These are phyloP conservation scores for Nitzschia sp. DNA, from an alignment of 108 stramenopile species.

Conservation along the genomic window DNA sequence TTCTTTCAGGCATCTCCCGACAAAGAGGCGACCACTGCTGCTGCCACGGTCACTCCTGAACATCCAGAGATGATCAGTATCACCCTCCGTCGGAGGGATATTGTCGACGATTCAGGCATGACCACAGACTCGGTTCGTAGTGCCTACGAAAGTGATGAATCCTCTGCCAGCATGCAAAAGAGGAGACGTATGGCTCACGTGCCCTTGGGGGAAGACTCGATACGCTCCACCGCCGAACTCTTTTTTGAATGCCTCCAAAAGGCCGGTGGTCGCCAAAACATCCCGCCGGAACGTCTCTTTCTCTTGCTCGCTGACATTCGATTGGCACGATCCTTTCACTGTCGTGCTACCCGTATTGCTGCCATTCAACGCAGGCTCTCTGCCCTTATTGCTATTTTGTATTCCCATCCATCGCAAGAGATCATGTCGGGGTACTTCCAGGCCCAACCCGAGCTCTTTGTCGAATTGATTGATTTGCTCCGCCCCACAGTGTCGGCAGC, in stretches of 20 bases:
- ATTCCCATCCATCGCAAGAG: slow-evolving; percentile 76
- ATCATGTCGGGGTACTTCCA: slow-evolving; percentile 78
- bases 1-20: slow-evolving; percentile 28
- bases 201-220: slow-evolving; percentile 13
- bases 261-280: slow-evolving; percentile 33
- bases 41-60: slow-evolving; percentile 8
- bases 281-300: slow-evolving; percentile 73
- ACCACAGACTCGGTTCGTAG: slow-evolving; percentile 11
- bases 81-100: slow-evolving; percentile 20
- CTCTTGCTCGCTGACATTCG: slow-evolving; percentile 74
- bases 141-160: slow-evolving; percentile 34
- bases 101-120: slow-evolving; percentile 26
- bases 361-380: slow-evolving; percentile 74
- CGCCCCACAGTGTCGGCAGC: slow-evolving; percentile 68
- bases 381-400: slow-evolving; percentile 71
- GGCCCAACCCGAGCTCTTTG: slow-evolving; percentile 89
- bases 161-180: slow-evolving; percentile 38
- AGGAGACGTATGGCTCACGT: slow-evolving; percentile 33
- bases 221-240: slow-evolving; percentile 53
- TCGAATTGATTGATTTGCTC: slow-evolving; percentile 84
- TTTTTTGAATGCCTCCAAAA: slow-evolving; percentile 52
- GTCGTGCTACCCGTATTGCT: slow-evolving; percentile 42
- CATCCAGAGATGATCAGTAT: slow-evolving; percentile 17
- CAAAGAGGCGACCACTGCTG: background rate
- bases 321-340: slow-evolving; percentile 70